Conservation (phyloP, 352 stramenopile genomes). For the Phytophthora hibernalis region DNA sequence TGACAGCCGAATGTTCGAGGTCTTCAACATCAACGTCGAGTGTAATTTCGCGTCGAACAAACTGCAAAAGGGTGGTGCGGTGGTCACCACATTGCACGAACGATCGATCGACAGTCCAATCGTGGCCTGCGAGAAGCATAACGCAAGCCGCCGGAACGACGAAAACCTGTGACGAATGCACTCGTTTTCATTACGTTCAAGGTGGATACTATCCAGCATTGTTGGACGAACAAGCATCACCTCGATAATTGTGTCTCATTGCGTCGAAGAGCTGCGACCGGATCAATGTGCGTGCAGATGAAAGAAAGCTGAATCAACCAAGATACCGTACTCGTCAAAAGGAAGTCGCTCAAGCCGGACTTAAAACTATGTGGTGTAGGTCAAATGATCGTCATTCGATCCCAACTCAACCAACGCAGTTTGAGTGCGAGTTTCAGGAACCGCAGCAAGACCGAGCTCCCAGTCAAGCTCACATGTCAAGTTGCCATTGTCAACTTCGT, state of each 20-base stretch:
- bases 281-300: background rate
- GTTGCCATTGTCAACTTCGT: background rate
- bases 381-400: no score
- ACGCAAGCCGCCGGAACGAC: background rate
- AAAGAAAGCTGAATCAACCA: background rate
- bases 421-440: background rate
- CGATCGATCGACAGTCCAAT: constrained; percentile 4
- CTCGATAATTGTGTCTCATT: background rate
- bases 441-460: background rate
- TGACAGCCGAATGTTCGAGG: background rate
- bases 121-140: constrained; percentile 18
- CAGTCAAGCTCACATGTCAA: no score
- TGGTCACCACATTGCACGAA: background rate
- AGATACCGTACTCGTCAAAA: background rate
- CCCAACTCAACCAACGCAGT: no score
- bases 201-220: background rate
- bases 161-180: background rate
- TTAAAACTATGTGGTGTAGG: no score
- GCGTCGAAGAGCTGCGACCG: background rate
- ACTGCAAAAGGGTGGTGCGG: background rate
- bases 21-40: constrained; percentile 23
- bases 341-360: no score
- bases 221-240: background rate
- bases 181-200: background rate
- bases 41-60: background rate